A percentile compares a stretch with the other conserved stretches of the same genome.
phyloP scores from a whole-genome alignment of 148 eudicot genomes.

The Spergularia bocconei region DNA sequence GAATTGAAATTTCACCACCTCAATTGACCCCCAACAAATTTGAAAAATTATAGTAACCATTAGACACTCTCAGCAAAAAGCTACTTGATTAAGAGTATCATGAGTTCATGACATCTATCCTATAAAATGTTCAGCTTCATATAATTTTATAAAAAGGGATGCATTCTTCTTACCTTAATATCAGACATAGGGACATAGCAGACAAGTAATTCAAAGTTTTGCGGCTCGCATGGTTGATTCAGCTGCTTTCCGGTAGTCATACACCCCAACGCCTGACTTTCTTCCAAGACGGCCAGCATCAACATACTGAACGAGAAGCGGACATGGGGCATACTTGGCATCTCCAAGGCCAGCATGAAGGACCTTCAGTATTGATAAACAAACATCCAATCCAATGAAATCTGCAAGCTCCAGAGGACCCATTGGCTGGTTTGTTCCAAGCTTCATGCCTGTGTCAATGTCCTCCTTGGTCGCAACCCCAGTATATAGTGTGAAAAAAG shows the following conservation, averaged over 20 bases:
- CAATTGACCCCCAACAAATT: no score
- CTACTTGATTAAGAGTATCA: neutral
- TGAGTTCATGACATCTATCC: neutral
- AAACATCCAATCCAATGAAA: slow-evolving; percentile 88
- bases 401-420: slow-evolving; percentile 93
- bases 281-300: slow-evolving; percentile 87
- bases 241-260: slow-evolving; percentile 43
- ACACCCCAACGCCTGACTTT: slow-evolving; percentile 78
- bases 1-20: no score
- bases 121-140: neutral
- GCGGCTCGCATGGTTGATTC: slow-evolving; percentile 33
- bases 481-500: slow-evolving; percentile 71
- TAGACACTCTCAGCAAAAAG: neutral
- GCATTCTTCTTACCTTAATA: slow-evolving; percentile 19
- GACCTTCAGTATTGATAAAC: slow-evolving; percentile 74
- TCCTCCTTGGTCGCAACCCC: slow-evolving; percentile 93
- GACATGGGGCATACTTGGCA: slow-evolving; percentile 75
- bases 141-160: neutral
- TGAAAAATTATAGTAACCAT: neutral
- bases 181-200: neutral
- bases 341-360: slow-evolving; percentile 90
- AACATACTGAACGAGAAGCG: slow-evolving; percentile 86
- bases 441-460: slow-evolving; percentile 87
- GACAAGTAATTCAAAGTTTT: slow-evolving; percentile 35
- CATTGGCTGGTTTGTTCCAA: slow-evolving; percentile 93